These are phyloP conservation scores for Fusarium paranaense DNA, from an alignment of 2,329 filamentous ascomycete species.

Conservation along the genomic window DNA sequence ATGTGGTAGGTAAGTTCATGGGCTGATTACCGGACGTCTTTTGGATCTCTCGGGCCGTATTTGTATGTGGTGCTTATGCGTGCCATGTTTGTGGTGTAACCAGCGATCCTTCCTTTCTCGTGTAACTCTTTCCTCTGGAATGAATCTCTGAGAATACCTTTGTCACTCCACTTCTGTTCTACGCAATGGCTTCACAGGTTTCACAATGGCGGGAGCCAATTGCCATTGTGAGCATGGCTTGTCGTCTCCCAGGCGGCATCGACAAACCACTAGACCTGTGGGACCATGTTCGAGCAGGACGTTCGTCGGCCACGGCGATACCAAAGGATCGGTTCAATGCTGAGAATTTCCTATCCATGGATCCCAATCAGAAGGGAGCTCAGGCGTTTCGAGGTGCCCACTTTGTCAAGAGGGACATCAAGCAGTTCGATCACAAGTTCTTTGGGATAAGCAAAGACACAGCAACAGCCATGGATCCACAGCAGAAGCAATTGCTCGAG, in stretches of 20 bases:
- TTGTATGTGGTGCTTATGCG: constrained; percentile 9
- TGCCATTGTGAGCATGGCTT: constrained; percentile 41
- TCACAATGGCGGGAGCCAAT: constrained; percentile 41
- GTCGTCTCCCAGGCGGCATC: constrained; percentile 40
- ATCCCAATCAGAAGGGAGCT: constrained; percentile 38
- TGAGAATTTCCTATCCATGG: constrained; percentile 40
- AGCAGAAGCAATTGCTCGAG: constrained; percentile 41
- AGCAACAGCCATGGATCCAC: constrained; percentile 41
- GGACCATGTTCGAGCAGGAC: constrained; percentile 38
- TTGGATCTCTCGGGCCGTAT: neutral
- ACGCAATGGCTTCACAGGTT: constrained; percentile 33
- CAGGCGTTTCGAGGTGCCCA: constrained; percentile 40
- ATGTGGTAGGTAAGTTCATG: neutral
- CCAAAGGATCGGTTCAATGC: constrained; percentile 41
- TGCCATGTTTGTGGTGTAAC: neutral
- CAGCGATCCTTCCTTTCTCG: neutral
- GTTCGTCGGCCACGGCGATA: constrained; percentile 37
- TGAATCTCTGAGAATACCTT: constrained; percentile 8
- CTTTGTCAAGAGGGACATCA: constrained; percentile 40
- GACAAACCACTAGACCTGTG: constrained; percentile 40
- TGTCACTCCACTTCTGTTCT: constrained; percentile 4
- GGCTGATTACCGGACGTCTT: constrained; percentile 5
- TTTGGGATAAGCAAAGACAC: constrained; percentile 43
- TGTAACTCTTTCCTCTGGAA: constrained; percentile 7
- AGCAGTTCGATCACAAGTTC: constrained; percentile 43